Percentiles rank a stretch among this genome's conserved stretches.
Conservation (phyloP, 352 stramenopile species). For the Pythium folliculosum region DNA sequence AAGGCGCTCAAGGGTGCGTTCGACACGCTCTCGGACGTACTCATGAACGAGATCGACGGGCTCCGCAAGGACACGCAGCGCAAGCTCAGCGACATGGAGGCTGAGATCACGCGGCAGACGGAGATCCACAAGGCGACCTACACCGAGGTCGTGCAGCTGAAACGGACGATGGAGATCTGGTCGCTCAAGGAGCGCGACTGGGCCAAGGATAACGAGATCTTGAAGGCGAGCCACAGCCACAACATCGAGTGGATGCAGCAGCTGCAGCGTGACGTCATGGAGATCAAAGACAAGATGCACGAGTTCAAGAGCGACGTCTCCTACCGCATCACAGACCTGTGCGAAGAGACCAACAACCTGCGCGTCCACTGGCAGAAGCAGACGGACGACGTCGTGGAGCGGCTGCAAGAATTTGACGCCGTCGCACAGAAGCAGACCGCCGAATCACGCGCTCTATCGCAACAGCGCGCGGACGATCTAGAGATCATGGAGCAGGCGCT, state of each 20-base stretch:
- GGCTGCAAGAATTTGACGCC: conserved; percentile 56
- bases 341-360: conserved; percentile 67
- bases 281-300: conserved; percentile 75
- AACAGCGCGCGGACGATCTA: conserved; percentile 69
- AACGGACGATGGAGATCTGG: conserved; percentile 80
- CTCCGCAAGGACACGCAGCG: conserved; percentile 69
- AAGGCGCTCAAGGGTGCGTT: conserved; percentile 72
- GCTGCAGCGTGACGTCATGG: conserved; percentile 78
- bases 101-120: conserved; percentile 50
- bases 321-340: conserved; percentile 53
- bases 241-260: conserved; percentile 89
- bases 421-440: conserved; percentile 42
- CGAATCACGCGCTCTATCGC: conserved; percentile 43
- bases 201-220: conserved; percentile 86
- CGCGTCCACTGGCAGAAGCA: conserved; percentile 74
- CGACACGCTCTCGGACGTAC: conserved; percentile 78
- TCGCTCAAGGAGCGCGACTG: conserved; percentile 80
- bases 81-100: conserved; percentile 61
- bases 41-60: conserved; percentile 72
- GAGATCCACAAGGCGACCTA: conserved; percentile 67
- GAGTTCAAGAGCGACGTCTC: conserved; percentile 62
- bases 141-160: conserved; percentile 69
- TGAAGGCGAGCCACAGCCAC: conserved; percentile 80
- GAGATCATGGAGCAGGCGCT: conserved; percentile 78
- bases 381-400: conserved; percentile 60